Evolutionary conservation across 2,329 filamentous ascomycete genomes (phyloP).

Genomic region (Colletotrichum viniferum): DNA sequence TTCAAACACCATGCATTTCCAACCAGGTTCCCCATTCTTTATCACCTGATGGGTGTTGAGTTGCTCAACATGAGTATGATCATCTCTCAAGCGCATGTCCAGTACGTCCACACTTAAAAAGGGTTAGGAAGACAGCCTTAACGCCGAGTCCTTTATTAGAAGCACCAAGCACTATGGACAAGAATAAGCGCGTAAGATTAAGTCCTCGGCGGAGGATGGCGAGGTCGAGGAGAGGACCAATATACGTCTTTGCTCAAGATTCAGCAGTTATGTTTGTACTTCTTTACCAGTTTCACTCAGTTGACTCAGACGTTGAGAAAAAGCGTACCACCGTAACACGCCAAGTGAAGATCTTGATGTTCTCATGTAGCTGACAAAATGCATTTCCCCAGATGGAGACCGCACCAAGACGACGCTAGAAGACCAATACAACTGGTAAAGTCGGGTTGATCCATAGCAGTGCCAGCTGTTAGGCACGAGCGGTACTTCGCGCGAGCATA

Average conservation of each 20-base stretch:
- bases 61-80: not conserved
- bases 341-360: not conserved
- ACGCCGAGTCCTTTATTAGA: not conserved
- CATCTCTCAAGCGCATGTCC: not conserved
- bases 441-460: rapidly evolving
- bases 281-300: no score
- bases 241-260: not conserved
- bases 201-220: rapidly evolving
- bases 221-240: not conserved
- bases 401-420: not conserved
- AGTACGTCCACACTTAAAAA: rapidly evolving
- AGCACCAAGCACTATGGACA: not conserved
- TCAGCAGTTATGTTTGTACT: no score
- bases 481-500: rapidly evolving
- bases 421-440: not conserved
- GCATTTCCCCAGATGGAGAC: rapidly evolving
- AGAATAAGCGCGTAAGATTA: rapidly evolving
- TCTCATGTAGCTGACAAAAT: not conserved
- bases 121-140: not conserved
- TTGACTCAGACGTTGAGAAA: no score
- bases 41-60: not conserved
- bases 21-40: not conserved
- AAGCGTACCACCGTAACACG: not conserved
- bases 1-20: not conserved
- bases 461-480: rapidly evolving